Conservation (phyloP, 2,329 filamentous ascomycete species). For the Diaporthe capsici region DNA sequence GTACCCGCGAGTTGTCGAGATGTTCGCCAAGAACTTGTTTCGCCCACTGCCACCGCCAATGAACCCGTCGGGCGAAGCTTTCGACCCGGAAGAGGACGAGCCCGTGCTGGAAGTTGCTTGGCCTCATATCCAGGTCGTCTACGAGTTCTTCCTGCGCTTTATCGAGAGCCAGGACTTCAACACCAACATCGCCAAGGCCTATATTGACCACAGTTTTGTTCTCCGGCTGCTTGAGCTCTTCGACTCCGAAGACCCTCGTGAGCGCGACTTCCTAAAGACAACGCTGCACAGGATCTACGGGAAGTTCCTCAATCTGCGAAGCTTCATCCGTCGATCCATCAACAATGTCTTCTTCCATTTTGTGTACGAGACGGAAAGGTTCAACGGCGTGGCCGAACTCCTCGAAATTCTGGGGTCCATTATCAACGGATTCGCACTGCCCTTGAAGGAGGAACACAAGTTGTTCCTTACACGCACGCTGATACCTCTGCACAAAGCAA, state of each 20-base stretch:
- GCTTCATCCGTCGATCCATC: slow-evolving; percentile 97
- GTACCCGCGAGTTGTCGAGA: slow-evolving; percentile 98
- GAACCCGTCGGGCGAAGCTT: slow-evolving; percentile 97
- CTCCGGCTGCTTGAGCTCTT: slow-evolving; percentile 97
- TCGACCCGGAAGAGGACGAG: slow-evolving; percentile 98
- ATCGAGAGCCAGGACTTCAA: slow-evolving; percentile 99
- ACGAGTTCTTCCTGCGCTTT: slow-evolving; percentile 98
- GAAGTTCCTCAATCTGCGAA: slow-evolving; percentile 97
- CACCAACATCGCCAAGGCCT: slow-evolving; percentile 98
- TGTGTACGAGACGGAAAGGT: slow-evolving; percentile 97
- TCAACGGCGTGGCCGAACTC: slow-evolving; percentile 97
- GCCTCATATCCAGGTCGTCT: slow-evolving; percentile 99
- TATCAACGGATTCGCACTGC: slow-evolving; percentile 97
- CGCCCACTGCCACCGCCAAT: slow-evolving; percentile 96
- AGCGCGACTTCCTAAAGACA: slow-evolving; percentile 98
- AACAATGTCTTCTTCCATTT: slow-evolving; percentile 99
- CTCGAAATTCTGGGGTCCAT: slow-evolving; percentile 98
- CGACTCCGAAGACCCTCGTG: slow-evolving; percentile 96
- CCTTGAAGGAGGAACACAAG: slow-evolving; percentile 98
- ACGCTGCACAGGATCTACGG: slow-evolving; percentile 98
- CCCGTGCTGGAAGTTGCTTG: slow-evolving; percentile 98
- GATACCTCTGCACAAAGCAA: slow-evolving; percentile 96
- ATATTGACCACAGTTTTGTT: slow-evolving; percentile 98
- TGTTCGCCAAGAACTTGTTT: slow-evolving; percentile 99
- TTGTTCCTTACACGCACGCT: slow-evolving; percentile 95